phyloP scores from a whole-genome alignment of 305 asterid species.

The Salvia sclarea region DNA sequence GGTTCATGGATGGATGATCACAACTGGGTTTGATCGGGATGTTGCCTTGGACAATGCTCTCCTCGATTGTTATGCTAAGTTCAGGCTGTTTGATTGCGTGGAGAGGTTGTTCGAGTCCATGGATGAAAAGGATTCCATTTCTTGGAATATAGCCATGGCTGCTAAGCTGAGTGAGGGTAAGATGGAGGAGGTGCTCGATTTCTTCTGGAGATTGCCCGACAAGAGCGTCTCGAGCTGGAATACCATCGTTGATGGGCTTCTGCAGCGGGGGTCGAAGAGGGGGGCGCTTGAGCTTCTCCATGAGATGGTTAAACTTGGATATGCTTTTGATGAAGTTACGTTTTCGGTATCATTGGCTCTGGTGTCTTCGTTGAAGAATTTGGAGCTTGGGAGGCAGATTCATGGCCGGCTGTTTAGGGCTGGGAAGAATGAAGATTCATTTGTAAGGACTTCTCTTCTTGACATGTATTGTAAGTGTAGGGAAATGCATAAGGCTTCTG shows the following conservation, averaged over 20 bases:
- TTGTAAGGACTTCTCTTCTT: conserved; percentile 55
- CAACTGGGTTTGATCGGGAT: conserved; percentile 46
- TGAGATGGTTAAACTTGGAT: conserved; percentile 53
- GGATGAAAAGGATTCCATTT: conserved; percentile 49
- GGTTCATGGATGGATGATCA: conserved; percentile 59
- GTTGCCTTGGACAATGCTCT: conserved; percentile 60
- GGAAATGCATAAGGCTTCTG: conserved; percentile 54
- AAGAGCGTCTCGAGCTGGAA: conserved; percentile 78
- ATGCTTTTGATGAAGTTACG: conserved; percentile 47
- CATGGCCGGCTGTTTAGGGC: conserved; percentile 54
- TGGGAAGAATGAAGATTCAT: conserved; percentile 49
- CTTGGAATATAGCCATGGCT: conserved; percentile 80
- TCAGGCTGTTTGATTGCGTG: conserved; percentile 42
- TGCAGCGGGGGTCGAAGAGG: conserved; percentile 46
- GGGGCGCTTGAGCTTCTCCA: conserved; percentile 52
- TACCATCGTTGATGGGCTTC: conserved; percentile 62
- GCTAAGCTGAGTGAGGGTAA: conserved; percentile 47
- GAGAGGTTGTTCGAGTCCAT: conserved; percentile 48
- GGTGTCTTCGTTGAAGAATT: conserved; percentile 48
- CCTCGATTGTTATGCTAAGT: conserved; percentile 70
- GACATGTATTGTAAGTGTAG: conserved; percentile 79
- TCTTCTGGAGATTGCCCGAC: conserved; percentile 52
- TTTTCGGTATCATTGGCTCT: conserved; percentile 61
- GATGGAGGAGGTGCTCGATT: conserved; percentile 41
- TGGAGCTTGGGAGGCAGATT: conserved; percentile 65